Evolutionary conservation across 2,329 filamentous ascomycete species (phyloP), one percentile per base, ranked within the genome.

Genomic region (Laburnicola sp.): DNA sequence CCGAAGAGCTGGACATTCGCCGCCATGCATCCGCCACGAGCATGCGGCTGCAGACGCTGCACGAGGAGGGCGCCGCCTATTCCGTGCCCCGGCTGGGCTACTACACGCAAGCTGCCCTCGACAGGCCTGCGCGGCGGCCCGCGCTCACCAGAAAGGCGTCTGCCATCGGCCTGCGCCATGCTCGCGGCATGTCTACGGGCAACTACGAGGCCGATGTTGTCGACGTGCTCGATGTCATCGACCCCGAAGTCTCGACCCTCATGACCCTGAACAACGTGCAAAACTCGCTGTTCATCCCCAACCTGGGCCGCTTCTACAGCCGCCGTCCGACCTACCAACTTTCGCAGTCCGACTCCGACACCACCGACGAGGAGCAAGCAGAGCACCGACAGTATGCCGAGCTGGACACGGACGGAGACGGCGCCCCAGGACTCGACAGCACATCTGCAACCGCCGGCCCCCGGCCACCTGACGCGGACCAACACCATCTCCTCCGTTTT

Each of bases 211-310:
- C 79, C 9, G 78, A 83, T 49, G 74, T 88, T 46, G 84, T 88
- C 4, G 84, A 88, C 65, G 71, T 88, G 42, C 75, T 89, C 39
- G 86, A 89, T 73, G 81, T 87, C 36, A 80, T 89, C 56, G 90
- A 95, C 60, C 90, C 90, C 37, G 89, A 94, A 74, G 86, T 96
- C 2, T 85, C 89, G 25, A 89, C 90, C 0, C 76, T 96, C 4
- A 90, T 89, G 0, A 93, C 89, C 4, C 81, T 95, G 7, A 95
- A 89, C 43, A 96, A 96, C 65, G 86, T 96, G n/a, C 90, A 95
- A 66, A 96, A 96, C 69, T 94, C 90, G 0, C 82, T 96, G 2
- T 95, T 95, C 71, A 76, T 95, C 1, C 91, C 91, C 0, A 86
- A 91, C 58, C 77, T 95, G 25, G 90, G 90, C 28, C 77, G 80